Percentiles rank a stretch among this genome's conserved stretches.
These are phyloP conservation scores for Pneumocystis sp. DNA, from an alignment of 1,139 yeast genomes.

Conservation along the genomic window DNA sequence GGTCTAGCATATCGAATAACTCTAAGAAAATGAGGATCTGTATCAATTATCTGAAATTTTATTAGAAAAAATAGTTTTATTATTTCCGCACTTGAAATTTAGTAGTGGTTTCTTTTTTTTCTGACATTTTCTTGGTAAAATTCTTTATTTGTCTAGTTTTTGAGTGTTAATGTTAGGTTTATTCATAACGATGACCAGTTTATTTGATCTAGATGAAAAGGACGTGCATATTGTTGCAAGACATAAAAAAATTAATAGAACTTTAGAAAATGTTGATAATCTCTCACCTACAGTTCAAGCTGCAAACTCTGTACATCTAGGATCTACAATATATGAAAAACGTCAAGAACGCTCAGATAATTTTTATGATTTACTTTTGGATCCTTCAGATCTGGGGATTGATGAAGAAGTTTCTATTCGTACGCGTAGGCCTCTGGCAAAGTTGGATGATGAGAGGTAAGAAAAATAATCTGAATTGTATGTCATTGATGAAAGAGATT, in stretches of 20 bases:
- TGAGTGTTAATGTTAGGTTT: background rate
- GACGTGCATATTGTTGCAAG: background rate
- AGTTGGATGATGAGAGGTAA: conserved; percentile 23
- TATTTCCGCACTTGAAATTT: background rate
- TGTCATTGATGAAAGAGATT: conserved; percentile 15
- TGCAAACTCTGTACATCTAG: background rate
- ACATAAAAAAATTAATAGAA: no score
- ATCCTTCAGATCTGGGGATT: conserved; percentile 22
- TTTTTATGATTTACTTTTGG: background rate
- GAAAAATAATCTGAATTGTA: background rate
- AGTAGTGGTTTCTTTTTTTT: background rate
- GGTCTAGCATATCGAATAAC: conserved; percentile 62
- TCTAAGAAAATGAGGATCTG: conserved; percentile 61
- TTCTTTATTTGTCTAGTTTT: background rate
- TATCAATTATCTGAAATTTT: conserved; percentile 37
- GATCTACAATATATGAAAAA: background rate
- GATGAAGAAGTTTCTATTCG: conserved; percentile 24
- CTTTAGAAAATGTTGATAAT: background rate
- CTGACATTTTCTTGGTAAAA: background rate
- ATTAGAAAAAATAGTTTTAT: background rate
- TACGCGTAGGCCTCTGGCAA: conserved; percentile 20
- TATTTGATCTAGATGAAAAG: background rate
- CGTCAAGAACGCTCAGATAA: background rate
- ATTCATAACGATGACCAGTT: background rate
- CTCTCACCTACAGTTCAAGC: background rate